Base-by-base conservation (phyloP, 805 yeast species). In the Torulaspora quercuum region DNA sequence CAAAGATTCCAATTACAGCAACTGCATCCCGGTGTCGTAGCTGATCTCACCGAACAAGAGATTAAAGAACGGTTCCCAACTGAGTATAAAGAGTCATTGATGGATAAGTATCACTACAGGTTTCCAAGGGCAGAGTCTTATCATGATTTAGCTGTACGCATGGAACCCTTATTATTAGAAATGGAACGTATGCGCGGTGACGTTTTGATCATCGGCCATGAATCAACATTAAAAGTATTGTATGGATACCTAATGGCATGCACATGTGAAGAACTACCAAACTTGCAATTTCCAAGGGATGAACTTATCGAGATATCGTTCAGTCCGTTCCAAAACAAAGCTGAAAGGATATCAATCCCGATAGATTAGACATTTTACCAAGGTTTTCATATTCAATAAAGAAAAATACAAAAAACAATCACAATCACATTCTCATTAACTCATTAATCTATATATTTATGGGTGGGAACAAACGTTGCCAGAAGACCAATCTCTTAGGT, bases 161-260 rank as follows among this genome's bases (percentile, higher is more conserved):
- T 92, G 65, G 98, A 92, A 63, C 95, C 97, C 0, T 69, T 92
- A 37, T 77, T 92, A 43, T 70, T 92, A 57, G 97, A 92, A 61
- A 81, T 92, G 78, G 99, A 92, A 61, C 75, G 97, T 49, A 80
- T 83, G 75, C 75, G 85, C 35, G 85, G 87, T 13, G 96, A 88
- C 57, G 74, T 92, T 10, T 67, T 92, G 48, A 82, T 92, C 42
- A 83, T 92, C 49, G 97, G 96, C 1, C 97, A 92, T 58, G 97
- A 90, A 53, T 78, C 95, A 1, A 82, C 92, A 2, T 70, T 94
- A 45, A 71, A 89, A 42, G 95, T 92, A 4, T 73, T 92, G 35
- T 92, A 88, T 53, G 98, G 97, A 3, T 92, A 92, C 63, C 69
- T 90, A 51, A 86, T 92, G 95, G 92, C 96, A 5, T 80, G 86